Evolutionary conservation across 331 rosid species (phyloP), one percentile per base, ranked within the genome.

Genomic region (Acacia pycnantha): DNA sequence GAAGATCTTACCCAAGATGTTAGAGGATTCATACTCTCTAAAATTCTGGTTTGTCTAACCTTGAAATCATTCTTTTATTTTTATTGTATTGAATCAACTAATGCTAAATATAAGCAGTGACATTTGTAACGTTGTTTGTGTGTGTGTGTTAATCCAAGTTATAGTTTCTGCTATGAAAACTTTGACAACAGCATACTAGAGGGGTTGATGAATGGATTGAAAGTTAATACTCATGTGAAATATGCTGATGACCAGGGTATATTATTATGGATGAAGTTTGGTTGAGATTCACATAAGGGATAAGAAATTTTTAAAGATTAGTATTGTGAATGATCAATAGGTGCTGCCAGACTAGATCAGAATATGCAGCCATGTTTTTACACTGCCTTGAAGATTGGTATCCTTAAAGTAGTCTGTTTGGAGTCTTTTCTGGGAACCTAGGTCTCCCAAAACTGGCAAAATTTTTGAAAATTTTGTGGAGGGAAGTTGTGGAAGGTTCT

Each of bases 1-100:
- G 99, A 95, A 92, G 99, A 95, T 89, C 98, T 95, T 81, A 95
- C 90, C 88, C 99, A 95, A 93, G 99, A 95, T 83, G 99, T 93
- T 79, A 90, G 97, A 91, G 98, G 99, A 85, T 93, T 95, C 84
- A 92, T 95, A 88, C 92, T 95, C 90, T 88, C 99, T 22, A 95
- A 93, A 86, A 90, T 95, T 89, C 90, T 95, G 98, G 99, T 95
- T 71, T 79, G 98, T 92, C 69, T 53, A 78, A 76, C 73, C 83
- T 79, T 69, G 54, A 66, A 50, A 70, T 81, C 80, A 68, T 69
- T 22, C 77, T 73, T 86, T 4, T 66, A 56, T 82, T 79, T 77
- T 24, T 72, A 65, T 82, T 80, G 56, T 72, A 70, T 82, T 82
- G 24, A 27, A 70, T 81, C 19, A 24, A 1, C 27, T 50, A 47